Evolutionary conservation across 2,329 filamentous ascomycete species (phyloP).

Genomic region (Sporothrix curviconia): DNA sequence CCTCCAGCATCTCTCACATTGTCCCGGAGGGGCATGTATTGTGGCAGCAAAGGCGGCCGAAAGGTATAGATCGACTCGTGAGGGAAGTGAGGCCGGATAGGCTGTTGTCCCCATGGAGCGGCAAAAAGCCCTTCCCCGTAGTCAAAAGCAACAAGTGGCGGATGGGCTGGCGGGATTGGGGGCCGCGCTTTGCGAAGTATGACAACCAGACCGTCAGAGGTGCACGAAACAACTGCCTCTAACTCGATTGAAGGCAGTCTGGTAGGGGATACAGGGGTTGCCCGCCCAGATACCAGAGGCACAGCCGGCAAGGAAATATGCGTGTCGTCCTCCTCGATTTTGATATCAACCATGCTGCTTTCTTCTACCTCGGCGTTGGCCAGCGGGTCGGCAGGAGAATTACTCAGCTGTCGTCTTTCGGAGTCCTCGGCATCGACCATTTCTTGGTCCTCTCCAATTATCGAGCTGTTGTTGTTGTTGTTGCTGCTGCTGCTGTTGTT

Average conservation of each 20-base stretch:
- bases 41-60: slow-evolving; percentile 36
- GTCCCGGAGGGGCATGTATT: slow-evolving; percentile 39
- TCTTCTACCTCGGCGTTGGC: slow-evolving; percentile 12
- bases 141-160: slow-evolving; percentile 40
- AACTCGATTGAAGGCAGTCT: slow-evolving; percentile 55
- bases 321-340: slow-evolving; percentile 14
- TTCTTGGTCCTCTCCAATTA: slow-evolving; percentile 32
- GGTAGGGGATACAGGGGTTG: not conserved
- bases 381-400: slow-evolving; percentile 20
- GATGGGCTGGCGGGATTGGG: slow-evolving; percentile 54
- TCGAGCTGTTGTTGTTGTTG: slow-evolving; percentile 36
- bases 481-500: slow-evolving; percentile 39
- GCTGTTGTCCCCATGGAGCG: slow-evolving; percentile 69
- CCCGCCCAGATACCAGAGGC: not conserved
- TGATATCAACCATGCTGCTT: slow-evolving; percentile 5
- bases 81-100: slow-evolving; percentile 45
- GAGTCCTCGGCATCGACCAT: slow-evolving; percentile 23
- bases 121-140: slow-evolving; percentile 64
- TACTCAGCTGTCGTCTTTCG: slow-evolving; percentile 14
- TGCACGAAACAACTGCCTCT: slow-evolving; percentile 86
- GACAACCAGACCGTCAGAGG: slow-evolving; percentile 80
- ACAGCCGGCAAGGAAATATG: not conserved
- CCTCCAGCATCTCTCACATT: slow-evolving; percentile 42
- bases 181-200: slow-evolving; percentile 69
- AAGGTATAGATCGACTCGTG: slow-evolving; percentile 39